phyloP scores from a whole-genome alignment of 208 protist genomes.

The Leishmania tarentolae region DNA sequence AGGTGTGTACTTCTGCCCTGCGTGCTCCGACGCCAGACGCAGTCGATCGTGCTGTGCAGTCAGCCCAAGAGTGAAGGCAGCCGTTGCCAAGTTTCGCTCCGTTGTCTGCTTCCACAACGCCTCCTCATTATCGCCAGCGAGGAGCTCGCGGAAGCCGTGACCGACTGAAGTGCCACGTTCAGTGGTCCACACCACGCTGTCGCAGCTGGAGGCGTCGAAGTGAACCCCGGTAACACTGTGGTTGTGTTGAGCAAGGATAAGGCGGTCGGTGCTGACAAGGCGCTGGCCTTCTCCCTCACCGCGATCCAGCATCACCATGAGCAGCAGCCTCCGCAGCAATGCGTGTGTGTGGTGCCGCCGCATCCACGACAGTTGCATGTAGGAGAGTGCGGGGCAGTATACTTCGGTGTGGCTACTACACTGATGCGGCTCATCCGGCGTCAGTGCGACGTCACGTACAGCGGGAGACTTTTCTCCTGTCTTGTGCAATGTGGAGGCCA shows the following conservation, averaged over 20 bases:
- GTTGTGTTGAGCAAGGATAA: slow-evolving; percentile 65
- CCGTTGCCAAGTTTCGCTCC: slow-evolving; percentile 70
- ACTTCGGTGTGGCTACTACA: background rate
- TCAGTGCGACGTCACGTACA: background rate
- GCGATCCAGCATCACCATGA: slow-evolving; percentile 38
- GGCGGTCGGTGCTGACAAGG: slow-evolving; percentile 48
- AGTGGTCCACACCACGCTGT: slow-evolving; percentile 81
- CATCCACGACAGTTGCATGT: slow-evolving; percentile 69
- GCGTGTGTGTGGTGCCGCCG: slow-evolving; percentile 74
- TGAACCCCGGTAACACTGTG: slow-evolving; percentile 55
- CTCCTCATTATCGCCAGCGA: slow-evolving; percentile 77
- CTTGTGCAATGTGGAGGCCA: background rate
- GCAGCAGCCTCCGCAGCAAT: slow-evolving; percentile 57
- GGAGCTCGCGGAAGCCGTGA: slow-evolving; percentile 79
- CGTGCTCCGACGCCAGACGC: slow-evolving; percentile 13
- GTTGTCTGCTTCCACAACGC: slow-evolving; percentile 48
- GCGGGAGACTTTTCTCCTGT: background rate
- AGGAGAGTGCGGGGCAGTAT: slow-evolving; percentile 39
- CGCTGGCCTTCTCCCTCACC: slow-evolving; percentile 10
- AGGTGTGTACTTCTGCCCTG: slow-evolving; percentile 12
- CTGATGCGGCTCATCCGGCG: background rate
- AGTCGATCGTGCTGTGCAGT: slow-evolving; percentile 30
- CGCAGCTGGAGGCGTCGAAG: slow-evolving; percentile 79
- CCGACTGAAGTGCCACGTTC: slow-evolving; percentile 55
- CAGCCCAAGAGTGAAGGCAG: slow-evolving; percentile 49